Evolutionary conservation across 441 rosid genomes (phyloP).

Genomic region (Manihot esculenta): DNA sequence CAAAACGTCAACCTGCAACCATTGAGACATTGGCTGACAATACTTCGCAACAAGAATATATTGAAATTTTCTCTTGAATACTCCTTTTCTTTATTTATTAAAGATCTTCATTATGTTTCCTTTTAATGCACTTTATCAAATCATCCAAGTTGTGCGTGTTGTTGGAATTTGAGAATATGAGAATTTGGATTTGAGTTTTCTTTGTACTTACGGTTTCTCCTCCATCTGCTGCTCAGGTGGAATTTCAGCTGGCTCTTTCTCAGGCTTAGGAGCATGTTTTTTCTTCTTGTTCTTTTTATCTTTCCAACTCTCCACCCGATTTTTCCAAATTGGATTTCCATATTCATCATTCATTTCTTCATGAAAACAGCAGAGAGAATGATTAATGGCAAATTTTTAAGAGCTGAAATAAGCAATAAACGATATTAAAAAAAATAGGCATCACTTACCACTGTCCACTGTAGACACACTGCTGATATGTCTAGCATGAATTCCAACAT

Average conservation of each 20-base stretch:
- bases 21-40: neutral
- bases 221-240: conserved; percentile 91
- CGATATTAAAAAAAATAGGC: neutral
- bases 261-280: conserved; percentile 55
- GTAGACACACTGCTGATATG: conserved; percentile 90
- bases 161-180: neutral
- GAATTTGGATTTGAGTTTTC: neutral
- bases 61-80: neutral
- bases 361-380: conserved; percentile 25
- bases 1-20: neutral
- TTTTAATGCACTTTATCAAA: neutral
- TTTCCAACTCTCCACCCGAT: conserved; percentile 96
- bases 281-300: conserved; percentile 90
- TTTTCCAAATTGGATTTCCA: conserved; percentile 97
- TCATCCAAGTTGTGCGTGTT: neutral
- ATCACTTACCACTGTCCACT: conserved; percentile 73
- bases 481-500: conserved; percentile 83
- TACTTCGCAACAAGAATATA: neutral
- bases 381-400: conserved; percentile 4
- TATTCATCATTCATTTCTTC: conserved; percentile 78
- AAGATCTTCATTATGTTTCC: neutral
- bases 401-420: conserved; percentile 9
- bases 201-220: conserved; percentile 57
- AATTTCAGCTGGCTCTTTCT: conserved; percentile 49
- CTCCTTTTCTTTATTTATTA: neutral